phyloP scores from a whole-genome alignment of 306 rosid genomes.

The Vigna angularis region DNA sequence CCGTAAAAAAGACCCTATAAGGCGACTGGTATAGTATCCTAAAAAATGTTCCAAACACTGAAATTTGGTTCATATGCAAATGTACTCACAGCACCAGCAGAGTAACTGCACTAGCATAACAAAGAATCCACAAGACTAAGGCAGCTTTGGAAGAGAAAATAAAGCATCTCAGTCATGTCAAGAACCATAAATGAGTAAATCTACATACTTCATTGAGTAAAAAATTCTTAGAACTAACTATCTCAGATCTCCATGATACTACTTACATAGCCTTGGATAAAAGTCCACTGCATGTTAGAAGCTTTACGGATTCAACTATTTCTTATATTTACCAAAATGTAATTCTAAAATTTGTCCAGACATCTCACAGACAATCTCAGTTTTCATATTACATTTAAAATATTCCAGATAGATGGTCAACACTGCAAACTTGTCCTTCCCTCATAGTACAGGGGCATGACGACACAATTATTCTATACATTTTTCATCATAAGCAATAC shows the following conservation, averaged over 20 bases:
- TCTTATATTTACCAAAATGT: background rate
- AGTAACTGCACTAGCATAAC: background rate
- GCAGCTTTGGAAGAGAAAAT: constrained; percentile 10
- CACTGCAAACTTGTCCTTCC: background rate
- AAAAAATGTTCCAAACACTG: constrained; percentile 7
- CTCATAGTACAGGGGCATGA: constrained; percentile 13
- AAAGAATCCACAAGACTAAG: constrained; percentile 4
- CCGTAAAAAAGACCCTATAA: constrained; percentile 4
- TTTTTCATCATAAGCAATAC: constrained; percentile 17
- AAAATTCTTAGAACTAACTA: constrained; percentile 14
- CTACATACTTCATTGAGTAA: constrained; percentile 26
- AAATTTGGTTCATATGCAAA: constrained; percentile 3
- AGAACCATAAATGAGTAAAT: constrained; percentile 16
- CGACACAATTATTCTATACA: background rate
- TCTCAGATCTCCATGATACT: constrained; percentile 28
- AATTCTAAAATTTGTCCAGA: constrained; percentile 8
- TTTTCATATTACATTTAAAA: background rate
- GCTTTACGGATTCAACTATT: constrained; percentile 18
- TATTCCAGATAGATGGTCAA: constrained; percentile 5
- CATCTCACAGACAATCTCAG: constrained; percentile 19
- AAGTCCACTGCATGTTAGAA: background rate
- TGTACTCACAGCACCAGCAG: constrained; percentile 30
- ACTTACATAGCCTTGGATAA: constrained; percentile 19
- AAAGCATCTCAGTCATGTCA: constrained; percentile 7
- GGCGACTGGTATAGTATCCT: background rate